phyloP scores from a whole-genome alignment of 306 rosid species.

The Alnus glutinosa region DNA sequence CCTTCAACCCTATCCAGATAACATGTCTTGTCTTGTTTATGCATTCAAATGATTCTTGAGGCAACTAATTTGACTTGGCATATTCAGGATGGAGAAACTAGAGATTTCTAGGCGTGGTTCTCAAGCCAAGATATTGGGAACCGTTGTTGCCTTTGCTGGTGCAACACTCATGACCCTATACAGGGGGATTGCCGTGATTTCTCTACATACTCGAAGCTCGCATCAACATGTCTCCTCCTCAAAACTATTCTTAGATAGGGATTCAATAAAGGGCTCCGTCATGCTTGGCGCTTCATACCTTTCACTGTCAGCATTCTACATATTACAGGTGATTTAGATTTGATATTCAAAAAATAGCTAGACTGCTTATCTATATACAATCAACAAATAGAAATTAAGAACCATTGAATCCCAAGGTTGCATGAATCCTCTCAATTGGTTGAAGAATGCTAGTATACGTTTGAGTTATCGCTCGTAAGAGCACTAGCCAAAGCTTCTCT shows the following conservation, averaged over 20 bases:
- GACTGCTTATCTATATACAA: no score
- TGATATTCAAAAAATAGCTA: no score
- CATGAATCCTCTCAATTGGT: no score
- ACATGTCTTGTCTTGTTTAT: neutral
- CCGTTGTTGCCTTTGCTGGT: neutral
- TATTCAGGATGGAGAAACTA: neutral
- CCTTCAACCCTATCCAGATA: no score
- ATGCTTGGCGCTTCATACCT: constrained; percentile 2
- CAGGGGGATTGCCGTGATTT: constrained; percentile 19
- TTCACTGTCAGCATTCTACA: constrained; percentile 16
- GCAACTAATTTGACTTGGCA: neutral
- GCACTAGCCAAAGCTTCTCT: no score
- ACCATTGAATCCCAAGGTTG: no score
- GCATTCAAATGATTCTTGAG: neutral
- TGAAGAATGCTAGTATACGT: no score
- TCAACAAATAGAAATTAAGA: no score
- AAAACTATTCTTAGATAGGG: neutral
- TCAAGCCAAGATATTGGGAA: neutral
- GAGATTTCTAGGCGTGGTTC: neutral
- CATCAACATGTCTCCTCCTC: constrained; percentile 4
- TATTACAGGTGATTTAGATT: constrained; percentile 18
- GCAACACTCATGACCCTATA: constrained; percentile 29
- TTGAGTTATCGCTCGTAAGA: no score
- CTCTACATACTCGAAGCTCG: neutral
- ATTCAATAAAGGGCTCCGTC: constrained; percentile 27